These are phyloP conservation scores for Malania oleifera DNA, from an alignment of 164 flowering plant genomes.

Conservation along the genomic window DNA sequence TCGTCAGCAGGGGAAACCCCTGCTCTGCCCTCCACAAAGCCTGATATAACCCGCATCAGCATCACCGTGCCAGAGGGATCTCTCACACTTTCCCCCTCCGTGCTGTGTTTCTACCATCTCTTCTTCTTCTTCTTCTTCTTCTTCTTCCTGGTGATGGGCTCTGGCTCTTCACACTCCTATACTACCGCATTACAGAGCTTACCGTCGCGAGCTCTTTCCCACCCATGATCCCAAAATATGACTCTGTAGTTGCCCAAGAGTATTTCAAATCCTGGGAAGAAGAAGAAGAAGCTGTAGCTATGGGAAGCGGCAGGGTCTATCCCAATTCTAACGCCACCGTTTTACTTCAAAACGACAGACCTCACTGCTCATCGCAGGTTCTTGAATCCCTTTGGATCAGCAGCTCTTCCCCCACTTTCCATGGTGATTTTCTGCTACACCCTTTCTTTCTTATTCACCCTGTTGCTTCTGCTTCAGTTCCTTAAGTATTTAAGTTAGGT, in stretches of 20 bases:
- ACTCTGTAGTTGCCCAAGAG: not conserved
- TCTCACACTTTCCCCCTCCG: no score
- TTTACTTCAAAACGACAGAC: constrained; percentile 14
- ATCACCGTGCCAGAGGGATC: no score
- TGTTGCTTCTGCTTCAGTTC: not conserved
- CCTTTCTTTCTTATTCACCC: not conserved
- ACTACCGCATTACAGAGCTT: no score
- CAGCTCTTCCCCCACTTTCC: constrained; percentile 13
- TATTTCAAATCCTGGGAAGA: not conserved
- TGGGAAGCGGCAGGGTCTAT: constrained; percentile 15
- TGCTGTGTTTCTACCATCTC: no score
- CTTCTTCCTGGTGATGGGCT: no score
- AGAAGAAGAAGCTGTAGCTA: constrained; percentile 15
- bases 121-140: no score
- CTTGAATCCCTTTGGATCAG: constrained; percentile 24
- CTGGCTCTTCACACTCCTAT: no score
- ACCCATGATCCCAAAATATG: no score
- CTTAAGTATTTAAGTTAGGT: not conserved
- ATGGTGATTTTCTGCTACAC: constrained; percentile 14
- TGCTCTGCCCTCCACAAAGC: no score
- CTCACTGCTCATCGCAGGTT: constrained; percentile 13
- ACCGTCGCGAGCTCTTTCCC: no score
- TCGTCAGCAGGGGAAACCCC: no score
- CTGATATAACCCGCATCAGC: no score
- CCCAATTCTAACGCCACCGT: constrained; percentile 10